Conservation (phyloP, 805 yeast genomes). For the Suhomyces emberorum region DNA sequence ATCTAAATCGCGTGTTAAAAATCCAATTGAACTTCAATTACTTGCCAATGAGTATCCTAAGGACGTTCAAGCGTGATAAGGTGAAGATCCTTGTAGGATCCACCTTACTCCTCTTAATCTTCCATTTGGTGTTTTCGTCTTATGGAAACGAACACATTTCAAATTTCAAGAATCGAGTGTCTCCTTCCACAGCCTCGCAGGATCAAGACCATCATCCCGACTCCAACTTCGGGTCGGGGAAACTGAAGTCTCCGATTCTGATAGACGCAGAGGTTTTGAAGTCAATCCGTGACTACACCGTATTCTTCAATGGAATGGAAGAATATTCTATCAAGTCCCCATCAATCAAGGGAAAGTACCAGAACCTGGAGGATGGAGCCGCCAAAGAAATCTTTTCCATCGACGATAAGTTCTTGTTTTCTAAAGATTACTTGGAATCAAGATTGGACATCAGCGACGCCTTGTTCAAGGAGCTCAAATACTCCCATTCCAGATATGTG, state of each 20-base stretch:
- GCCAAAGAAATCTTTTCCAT: constrained; percentile 44
- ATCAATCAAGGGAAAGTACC: constrained; percentile 43
- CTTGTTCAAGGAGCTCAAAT: constrained; percentile 31
- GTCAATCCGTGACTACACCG: constrained; percentile 20
- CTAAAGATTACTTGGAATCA: constrained; percentile 43
- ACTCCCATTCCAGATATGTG: constrained; percentile 36
- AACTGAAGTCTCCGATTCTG: not conserved
- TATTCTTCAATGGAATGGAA: constrained; percentile 32
- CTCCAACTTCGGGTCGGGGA: not conserved
- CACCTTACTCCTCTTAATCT: not conserved
- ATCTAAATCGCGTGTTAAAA: no score
- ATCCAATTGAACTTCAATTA: no score
- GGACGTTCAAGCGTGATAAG: constrained; percentile 9
- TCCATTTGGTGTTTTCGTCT: not conserved
- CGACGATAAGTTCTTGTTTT: constrained; percentile 41
- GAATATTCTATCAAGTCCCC: constrained; percentile 34
- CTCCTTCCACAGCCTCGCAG: not conserved
- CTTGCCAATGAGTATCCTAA: constrained; percentile 5
- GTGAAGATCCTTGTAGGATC: constrained; percentile 7
- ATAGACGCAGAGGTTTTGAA: not conserved
- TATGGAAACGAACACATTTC: not conserved
- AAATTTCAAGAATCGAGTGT: not conserved
- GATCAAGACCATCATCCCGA: not conserved
- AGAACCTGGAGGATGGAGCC: constrained; percentile 15
- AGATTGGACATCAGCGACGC: constrained; percentile 39